Percentiles rank a stretch among this genome's conserved stretches.
Evolutionary conservation across 2,329 filamentous ascomycete genomes (phyloP).

Genomic region (Dactylellina cionopaga): DNA sequence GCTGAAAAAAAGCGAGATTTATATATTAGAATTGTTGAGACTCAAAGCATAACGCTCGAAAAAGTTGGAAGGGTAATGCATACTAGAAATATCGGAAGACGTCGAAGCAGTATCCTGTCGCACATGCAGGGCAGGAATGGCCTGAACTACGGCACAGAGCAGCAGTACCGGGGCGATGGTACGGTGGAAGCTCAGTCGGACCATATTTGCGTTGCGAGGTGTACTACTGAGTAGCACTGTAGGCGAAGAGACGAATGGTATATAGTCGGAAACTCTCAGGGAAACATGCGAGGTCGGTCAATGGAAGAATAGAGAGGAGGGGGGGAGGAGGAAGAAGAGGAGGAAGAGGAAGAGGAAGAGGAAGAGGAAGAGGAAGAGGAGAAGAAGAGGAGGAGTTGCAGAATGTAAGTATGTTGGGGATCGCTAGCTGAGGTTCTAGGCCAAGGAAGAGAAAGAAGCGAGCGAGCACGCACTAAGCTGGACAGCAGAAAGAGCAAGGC

Average conservation of each 20-base stretch:
- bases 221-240: slow-evolving; percentile 5
- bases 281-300: slow-evolving; percentile 16
- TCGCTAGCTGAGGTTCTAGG: neutral
- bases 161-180: slow-evolving; percentile 47
- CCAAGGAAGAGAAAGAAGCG: slow-evolving; percentile 21
- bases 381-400: slow-evolving; percentile 9
- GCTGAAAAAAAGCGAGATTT: slow-evolving; percentile 4
- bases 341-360: slow-evolving; percentile 5
- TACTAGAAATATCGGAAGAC: slow-evolving; percentile 30
- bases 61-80: neutral
- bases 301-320: neutral
- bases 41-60: neutral
- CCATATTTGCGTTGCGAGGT: slow-evolving; percentile 38
- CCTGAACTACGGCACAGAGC: slow-evolving; percentile 45
- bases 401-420: slow-evolving; percentile 5
- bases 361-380: slow-evolving; percentile 4
- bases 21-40: neutral
- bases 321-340: slow-evolving; percentile 18
- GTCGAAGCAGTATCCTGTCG: slow-evolving; percentile 29
- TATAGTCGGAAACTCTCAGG: neutral
- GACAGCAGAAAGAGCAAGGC: too few species aligned
- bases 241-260: slow-evolving; percentile 1
- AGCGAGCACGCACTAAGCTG: too few species aligned
- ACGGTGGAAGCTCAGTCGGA: slow-evolving; percentile 44
- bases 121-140: slow-evolving; percentile 27